A percentile compares a stretch with the other conserved stretches of the same genome.
phyloP scores from a whole-genome alignment of 352 stramenopile species.

The Globisporangium middletonii region DNA sequence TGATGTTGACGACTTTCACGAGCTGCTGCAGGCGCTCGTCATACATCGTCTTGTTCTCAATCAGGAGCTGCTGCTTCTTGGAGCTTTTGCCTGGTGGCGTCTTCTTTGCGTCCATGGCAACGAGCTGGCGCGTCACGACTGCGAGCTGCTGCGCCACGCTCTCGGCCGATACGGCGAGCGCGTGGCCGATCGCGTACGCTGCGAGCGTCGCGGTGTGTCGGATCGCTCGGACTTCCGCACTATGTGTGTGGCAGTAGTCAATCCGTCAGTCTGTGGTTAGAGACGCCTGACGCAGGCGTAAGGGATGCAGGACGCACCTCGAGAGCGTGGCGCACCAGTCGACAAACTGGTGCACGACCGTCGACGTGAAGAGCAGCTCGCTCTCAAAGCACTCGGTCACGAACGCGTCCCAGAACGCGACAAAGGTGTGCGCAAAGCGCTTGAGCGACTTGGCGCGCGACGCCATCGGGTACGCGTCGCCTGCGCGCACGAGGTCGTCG shows the following conservation, averaged over 20 bases:
- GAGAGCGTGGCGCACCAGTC: slow-evolving; percentile 82
- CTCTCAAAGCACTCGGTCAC: slow-evolving; percentile 77
- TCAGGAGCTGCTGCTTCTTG: slow-evolving; percentile 54
- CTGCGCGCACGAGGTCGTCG: slow-evolving; percentile 51
- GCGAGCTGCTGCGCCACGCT: slow-evolving; percentile 56
- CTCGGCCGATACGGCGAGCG: slow-evolving; percentile 44
- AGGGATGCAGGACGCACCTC: slow-evolving; percentile 25
- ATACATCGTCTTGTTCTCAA: slow-evolving; percentile 65
- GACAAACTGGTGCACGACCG: slow-evolving; percentile 55
- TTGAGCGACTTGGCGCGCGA: slow-evolving; percentile 51
- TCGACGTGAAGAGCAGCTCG: slow-evolving; percentile 70
- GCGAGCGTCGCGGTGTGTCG: slow-evolving; percentile 75
- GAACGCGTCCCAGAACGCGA: slow-evolving; percentile 73
- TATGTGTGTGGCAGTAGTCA: slow-evolving; percentile 10
- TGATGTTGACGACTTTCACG: slow-evolving; percentile 47
- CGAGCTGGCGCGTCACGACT: slow-evolving; percentile 66
- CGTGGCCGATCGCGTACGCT: slow-evolving; percentile 57
- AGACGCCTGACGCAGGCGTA: neutral
- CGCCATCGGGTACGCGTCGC: slow-evolving; percentile 62
- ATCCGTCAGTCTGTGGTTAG: neutral
- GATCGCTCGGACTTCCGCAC: slow-evolving; percentile 76
- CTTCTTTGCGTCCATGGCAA: slow-evolving; percentile 28
- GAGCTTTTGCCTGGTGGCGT: slow-evolving; percentile 14
- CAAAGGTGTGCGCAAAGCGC: slow-evolving; percentile 61
- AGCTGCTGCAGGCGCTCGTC: slow-evolving; percentile 51